These are phyloP conservation scores for Tuber indicum DNA, from an alignment of 495 filamentous ascomycete species.

Conservation along the genomic window DNA sequence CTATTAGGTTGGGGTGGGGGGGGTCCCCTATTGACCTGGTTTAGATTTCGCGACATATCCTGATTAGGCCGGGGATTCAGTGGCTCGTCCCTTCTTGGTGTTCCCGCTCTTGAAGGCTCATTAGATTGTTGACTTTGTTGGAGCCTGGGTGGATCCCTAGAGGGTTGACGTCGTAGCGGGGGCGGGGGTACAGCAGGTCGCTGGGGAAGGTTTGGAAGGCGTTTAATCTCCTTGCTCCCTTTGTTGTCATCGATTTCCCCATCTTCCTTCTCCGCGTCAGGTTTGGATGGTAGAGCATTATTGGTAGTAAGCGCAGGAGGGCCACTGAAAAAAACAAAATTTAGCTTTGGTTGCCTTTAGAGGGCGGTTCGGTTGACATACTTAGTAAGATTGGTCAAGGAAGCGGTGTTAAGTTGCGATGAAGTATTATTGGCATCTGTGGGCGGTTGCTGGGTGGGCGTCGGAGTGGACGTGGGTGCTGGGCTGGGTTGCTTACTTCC, in stretches of 20 bases:
- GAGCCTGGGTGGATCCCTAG: slow-evolving; percentile 26
- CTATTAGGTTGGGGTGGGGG: slow-evolving; percentile 10
- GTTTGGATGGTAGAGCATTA: slow-evolving; percentile 26
- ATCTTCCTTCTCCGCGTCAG: slow-evolving; percentile 39
- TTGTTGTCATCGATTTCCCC: slow-evolving; percentile 42
- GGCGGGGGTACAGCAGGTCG: slow-evolving; percentile 20
- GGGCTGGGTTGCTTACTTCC: slow-evolving; percentile 42
- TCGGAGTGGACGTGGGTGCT: slow-evolving; percentile 20
- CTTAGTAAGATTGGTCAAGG: slow-evolving; percentile 12
- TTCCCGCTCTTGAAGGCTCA: slow-evolving; percentile 23
- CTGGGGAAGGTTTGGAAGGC: slow-evolving; percentile 12
- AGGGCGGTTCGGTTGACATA: slow-evolving; percentile 12
- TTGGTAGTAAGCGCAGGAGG: slow-evolving; percentile 4
- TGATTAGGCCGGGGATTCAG: slow-evolving; percentile 19
- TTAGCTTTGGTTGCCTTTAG: slow-evolving; percentile 11
- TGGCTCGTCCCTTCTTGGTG: slow-evolving; percentile 35
- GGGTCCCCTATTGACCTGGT: slow-evolving; percentile 21
- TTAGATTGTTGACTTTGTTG: slow-evolving; percentile 31
- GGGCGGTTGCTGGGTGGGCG: background rate
- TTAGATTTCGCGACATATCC: slow-evolving; percentile 19
- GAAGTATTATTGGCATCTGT: slow-evolving; percentile 15
- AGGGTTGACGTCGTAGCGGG: slow-evolving; percentile 20
- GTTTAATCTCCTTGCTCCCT: slow-evolving; percentile 24
- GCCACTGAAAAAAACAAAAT: slow-evolving; percentile 9
- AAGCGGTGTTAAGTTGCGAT: slow-evolving; percentile 7